phyloP scores from a whole-genome alignment of 2,329 filamentous ascomycete genomes.

The Penicillium italicum region DNA sequence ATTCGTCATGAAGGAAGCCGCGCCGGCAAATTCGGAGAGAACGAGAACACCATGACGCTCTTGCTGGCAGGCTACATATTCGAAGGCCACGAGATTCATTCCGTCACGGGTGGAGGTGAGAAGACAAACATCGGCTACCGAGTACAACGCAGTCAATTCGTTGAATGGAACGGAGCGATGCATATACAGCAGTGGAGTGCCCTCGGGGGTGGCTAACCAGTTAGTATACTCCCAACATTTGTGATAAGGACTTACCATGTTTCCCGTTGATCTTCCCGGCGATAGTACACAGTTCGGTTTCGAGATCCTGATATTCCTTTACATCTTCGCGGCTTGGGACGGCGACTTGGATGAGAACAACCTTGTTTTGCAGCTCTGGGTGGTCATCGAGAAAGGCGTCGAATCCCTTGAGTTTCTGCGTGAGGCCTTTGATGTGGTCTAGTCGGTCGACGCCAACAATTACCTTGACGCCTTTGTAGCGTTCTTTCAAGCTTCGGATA shows the following conservation, averaged over 20 bases:
- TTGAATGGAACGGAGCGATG: conserved; percentile 91
- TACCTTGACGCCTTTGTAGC: conserved; percentile 85
- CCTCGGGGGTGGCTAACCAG: conserved; percentile 72
- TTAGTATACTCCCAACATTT: conserved; percentile 4
- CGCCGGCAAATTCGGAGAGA: conserved; percentile 92
- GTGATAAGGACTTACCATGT: conserved; percentile 54
- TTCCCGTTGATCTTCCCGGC: conserved; percentile 92
- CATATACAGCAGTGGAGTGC: conserved; percentile 94
- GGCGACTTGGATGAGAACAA: conserved; percentile 88
- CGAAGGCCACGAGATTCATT: conserved; percentile 96
- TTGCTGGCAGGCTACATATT: conserved; percentile 89
- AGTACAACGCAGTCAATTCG: conserved; percentile 88
- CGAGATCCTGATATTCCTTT: conserved; percentile 90
- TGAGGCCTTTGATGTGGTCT: conserved; percentile 96
- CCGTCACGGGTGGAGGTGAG: conserved; percentile 88
- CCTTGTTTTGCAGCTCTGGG: conserved; percentile 89
- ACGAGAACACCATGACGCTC: conserved; percentile 87
- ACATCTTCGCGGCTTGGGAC: conserved; percentile 82
- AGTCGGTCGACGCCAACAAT: conserved; percentile 91
- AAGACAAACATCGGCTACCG: conserved; percentile 80
- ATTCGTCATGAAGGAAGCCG: conserved; percentile 76
- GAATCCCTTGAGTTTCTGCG: conserved; percentile 87
- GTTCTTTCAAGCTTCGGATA: conserved; percentile 71
- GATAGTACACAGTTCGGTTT: conserved; percentile 84
- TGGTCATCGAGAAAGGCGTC: conserved; percentile 90